These are phyloP conservation scores for Fomitopsis serialis DNA, from an alignment of 768 basidiomycete genomes.

Conservation along the genomic window DNA sequence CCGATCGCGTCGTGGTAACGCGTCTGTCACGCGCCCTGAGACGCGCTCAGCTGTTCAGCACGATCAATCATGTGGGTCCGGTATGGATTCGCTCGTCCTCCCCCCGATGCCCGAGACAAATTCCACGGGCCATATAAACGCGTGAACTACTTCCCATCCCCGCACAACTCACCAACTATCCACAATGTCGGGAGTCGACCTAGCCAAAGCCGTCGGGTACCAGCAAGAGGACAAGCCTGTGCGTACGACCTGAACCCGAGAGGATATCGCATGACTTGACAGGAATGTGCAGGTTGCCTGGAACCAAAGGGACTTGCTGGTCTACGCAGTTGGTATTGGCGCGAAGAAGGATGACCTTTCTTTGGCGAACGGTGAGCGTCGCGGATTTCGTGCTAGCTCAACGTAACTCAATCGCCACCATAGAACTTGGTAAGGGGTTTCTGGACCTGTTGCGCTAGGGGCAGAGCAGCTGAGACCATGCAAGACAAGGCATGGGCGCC, in stretches of 20 bases:
- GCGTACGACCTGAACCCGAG: not conserved
- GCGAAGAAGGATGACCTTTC: constrained; percentile 69
- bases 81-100: too few relatives aligned
- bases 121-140: constrained; percentile 1
- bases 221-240: constrained; percentile 50
- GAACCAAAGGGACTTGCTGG: constrained; percentile 79
- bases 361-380: constrained; percentile 61
- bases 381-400: not conserved
- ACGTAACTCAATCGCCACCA: not conserved
- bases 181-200: constrained; percentile 49
- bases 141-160: not conserved
- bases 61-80: too few relatives aligned
- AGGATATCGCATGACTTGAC: not conserved
- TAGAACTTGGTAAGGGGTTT: constrained; percentile 23
- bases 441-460: not conserved
- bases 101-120: too few relatives aligned
- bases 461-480: not conserved
- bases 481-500: constrained; percentile 66
- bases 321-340: constrained; percentile 78
- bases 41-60: too few relatives aligned
- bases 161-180: not conserved
- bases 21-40: too few relatives aligned
- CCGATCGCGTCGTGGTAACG: too few relatives aligned
- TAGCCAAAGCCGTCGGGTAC: constrained; percentile 62
- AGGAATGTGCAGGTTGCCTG: constrained; percentile 54